These are phyloP conservation scores for Brassica napus DNA, from an alignment of 345 rosid species.

Conservation along the genomic window DNA sequence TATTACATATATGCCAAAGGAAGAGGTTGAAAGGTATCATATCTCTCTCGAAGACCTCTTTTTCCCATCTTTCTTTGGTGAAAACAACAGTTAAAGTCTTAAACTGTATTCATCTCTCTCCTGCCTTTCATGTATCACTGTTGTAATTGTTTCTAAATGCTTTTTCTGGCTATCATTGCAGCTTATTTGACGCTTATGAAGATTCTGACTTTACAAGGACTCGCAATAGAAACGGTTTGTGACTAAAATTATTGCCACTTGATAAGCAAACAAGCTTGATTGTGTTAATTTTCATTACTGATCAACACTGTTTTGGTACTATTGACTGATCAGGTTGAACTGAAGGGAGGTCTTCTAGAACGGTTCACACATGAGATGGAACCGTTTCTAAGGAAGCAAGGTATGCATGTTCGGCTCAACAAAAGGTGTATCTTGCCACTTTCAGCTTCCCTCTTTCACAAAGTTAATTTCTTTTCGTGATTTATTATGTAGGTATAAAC, in stretches of 20 bases:
- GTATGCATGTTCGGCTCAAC: conserved; percentile 64
- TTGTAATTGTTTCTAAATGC: not conserved
- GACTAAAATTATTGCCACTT: too few species aligned
- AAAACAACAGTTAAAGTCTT: not conserved
- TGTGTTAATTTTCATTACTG: not conserved
- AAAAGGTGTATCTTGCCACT: conserved; percentile 45
- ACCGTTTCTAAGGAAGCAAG: conserved; percentile 46
- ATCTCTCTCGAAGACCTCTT: not conserved
- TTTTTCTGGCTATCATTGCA: conserved; percentile 25
- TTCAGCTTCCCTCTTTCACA: not conserved
- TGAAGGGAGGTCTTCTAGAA: conserved; percentile 56
- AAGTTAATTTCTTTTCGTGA: not conserved
- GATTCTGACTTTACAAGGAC: too few species aligned
- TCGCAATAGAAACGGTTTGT: too few species aligned
- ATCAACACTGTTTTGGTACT: not conserved
- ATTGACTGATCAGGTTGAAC: conserved; percentile 57
- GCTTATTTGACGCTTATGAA: too few species aligned
- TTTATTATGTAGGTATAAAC: conserved; percentile 56
- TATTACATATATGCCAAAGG: conserved; percentile 73
- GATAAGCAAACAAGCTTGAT: too few species aligned
- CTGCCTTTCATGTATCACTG: too few species aligned
- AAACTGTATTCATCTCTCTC: not conserved
- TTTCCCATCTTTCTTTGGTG: not conserved
- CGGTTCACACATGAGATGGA: too few species aligned
- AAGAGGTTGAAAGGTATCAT: conserved; percentile 77